phyloP scores from a whole-genome alignment of 441 rosid genomes.

The Populus hybrid region DNA sequence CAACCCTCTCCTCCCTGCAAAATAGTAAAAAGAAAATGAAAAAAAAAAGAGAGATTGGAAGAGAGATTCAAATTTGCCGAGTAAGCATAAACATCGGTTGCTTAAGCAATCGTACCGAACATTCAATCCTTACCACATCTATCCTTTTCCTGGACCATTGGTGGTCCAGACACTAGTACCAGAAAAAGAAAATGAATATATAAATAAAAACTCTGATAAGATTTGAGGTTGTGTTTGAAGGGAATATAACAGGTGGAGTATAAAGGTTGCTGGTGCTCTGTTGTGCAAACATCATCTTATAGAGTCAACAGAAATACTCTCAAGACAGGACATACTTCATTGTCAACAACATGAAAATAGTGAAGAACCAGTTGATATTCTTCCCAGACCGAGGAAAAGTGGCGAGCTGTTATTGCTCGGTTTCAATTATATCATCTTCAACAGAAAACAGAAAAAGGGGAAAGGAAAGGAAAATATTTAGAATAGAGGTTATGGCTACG shows the following conservation, averaged over 20 bases:
- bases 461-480: slow-evolving; percentile 5
- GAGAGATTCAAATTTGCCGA: neutral
- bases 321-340: slow-evolving; percentile 25
- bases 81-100: neutral
- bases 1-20: slow-evolving; percentile 74
- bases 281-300: slow-evolving; percentile 2
- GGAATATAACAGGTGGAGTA: neutral
- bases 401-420: slow-evolving; percentile 25
- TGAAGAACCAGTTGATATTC: slow-evolving; percentile 26
- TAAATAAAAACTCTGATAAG: neutral
- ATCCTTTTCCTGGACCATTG: neutral
- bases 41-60: neutral
- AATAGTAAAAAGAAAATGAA: slow-evolving; percentile 9
- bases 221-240: neutral
- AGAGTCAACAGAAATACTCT: slow-evolving; percentile 4
- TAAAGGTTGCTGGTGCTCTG: neutral
- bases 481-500: slow-evolving; percentile 4
- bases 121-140: neutral
- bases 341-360: slow-evolving; percentile 25
- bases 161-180: neutral
- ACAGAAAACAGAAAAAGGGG: slow-evolving; percentile 8
- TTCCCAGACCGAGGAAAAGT: slow-evolving; percentile 25
- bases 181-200: too few species aligned
- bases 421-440: slow-evolving; percentile 27
- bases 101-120: neutral